Evolutionary conservation across 495 filamentous ascomycete genomes (phyloP).

Genomic region (Hypoxylon subgilvum): DNA sequence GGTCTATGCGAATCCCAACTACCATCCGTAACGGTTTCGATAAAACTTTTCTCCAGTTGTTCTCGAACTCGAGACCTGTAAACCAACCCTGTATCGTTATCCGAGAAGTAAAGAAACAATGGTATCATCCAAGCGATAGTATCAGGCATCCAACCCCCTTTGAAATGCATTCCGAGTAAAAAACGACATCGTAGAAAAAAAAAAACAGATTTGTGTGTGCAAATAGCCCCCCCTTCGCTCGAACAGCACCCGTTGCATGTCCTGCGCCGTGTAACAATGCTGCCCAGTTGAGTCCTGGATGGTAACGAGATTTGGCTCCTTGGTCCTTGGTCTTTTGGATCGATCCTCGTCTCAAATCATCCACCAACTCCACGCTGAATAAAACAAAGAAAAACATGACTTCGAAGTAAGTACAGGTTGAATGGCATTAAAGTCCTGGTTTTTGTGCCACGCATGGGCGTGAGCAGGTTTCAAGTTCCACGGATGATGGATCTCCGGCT

Average conservation of each 20-base stretch:
- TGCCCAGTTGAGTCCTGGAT: conserved; percentile 27
- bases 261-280: conserved; percentile 39
- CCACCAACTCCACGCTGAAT: conserved; percentile 44
- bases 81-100: conserved; percentile 20
- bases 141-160: conserved; percentile 27
- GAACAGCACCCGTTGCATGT: conserved; percentile 32
- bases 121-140: conserved; percentile 48
- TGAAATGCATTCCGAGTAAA: conserved; percentile 34
- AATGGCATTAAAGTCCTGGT: conserved; percentile 16
- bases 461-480: conserved; percentile 21
- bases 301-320: conserved; percentile 35
- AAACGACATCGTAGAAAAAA: conserved; percentile 37
- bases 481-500: conserved; percentile 13
- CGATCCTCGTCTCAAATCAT: conserved; percentile 37
- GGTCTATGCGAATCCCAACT: conserved; percentile 36
- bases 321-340: conserved; percentile 34
- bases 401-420: conserved; percentile 39
- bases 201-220: conserved; percentile 32
- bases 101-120: conserved; percentile 23
- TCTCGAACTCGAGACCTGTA: conserved; percentile 26
- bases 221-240: conserved; percentile 34
- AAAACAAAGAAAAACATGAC: conserved; percentile 39
- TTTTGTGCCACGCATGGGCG: conserved; percentile 2
- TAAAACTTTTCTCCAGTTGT: conserved; percentile 34
- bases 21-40: conserved; percentile 34